Evolutionary conservation across 2,329 filamentous ascomycete genomes (phyloP).

Genomic region (Colletotrichum lini): DNA sequence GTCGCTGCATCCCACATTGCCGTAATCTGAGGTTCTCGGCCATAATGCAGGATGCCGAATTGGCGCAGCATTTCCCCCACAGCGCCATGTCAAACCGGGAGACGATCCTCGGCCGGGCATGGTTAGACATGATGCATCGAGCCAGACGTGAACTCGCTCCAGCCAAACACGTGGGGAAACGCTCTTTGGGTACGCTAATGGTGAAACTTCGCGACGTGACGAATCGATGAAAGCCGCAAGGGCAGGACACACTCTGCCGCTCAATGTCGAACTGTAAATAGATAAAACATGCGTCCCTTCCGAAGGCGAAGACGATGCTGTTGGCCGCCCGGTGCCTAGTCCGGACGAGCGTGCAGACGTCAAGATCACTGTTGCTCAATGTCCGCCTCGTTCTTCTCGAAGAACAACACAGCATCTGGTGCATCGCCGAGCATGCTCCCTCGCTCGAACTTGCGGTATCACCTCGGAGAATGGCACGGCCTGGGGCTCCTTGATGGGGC

Average conservation of each 20-base stretch:
- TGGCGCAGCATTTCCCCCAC: neutral
- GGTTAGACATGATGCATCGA: too few relatives aligned
- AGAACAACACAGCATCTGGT: neutral
- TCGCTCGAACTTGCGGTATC: constrained; percentile 11
- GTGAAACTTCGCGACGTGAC: neutral
- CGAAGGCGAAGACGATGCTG: neutral
- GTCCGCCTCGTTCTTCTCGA: neutral
- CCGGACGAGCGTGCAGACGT: neutral
- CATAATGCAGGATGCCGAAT: neutral
- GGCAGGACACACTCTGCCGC: neutral
- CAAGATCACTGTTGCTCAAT: neutral
- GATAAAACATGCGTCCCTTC: neutral
- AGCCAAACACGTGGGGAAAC: neutral
- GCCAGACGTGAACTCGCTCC: too few relatives aligned
- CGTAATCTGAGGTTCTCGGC: neutral
- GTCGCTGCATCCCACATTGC: neutral
- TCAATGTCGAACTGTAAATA: too few relatives aligned
- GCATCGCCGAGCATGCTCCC: neutral
- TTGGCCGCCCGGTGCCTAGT: neutral
- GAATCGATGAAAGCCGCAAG: neutral
- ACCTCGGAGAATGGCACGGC: constrained; percentile 3
- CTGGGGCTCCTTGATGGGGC: neutral
- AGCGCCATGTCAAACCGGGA: neutral
- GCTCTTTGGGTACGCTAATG: neutral
- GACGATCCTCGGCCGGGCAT: neutral